A percentile compares a stretch with the other conserved stretches of the same genome.
phyloP scores from a whole-genome alignment of 1,284 basidiomycete species.

The Ceratobasidium sp. region DNA sequence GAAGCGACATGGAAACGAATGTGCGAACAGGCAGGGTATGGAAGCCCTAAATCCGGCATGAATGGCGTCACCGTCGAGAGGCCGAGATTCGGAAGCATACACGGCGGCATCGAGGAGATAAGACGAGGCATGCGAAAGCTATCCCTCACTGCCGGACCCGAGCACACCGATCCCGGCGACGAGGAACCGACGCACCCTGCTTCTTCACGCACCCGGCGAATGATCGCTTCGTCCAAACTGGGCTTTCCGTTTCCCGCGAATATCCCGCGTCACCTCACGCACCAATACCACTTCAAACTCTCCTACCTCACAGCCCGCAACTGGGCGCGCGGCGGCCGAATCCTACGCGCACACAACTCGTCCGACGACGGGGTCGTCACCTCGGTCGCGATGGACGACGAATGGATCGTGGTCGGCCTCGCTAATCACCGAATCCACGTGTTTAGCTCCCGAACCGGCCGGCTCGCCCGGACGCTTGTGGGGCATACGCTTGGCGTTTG shows the following conservation, averaged over 20 bases:
- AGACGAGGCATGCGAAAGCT: conserved; percentile 28
- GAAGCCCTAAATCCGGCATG: conserved; percentile 41
- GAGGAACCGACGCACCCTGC: too few relatives aligned
- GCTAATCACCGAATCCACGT: conserved; percentile 91
- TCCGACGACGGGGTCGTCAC: conserved; percentile 86
- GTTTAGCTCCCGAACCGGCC: conserved; percentile 86
- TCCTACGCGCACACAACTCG: conserved; percentile 81
- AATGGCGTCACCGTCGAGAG: neutral
- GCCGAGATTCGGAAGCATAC: conserved; percentile 21
- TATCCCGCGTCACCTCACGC: conserved; percentile 57
- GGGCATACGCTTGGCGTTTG: conserved; percentile 94
- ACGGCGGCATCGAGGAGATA: conserved; percentile 43
- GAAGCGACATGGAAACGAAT: conserved; percentile 89
- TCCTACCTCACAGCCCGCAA: conserved; percentile 85
- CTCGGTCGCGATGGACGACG: conserved; percentile 85
- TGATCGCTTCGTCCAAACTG: conserved; percentile 35
- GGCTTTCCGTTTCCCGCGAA: conserved; percentile 43
- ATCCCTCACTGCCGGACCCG: conserved; percentile 19
- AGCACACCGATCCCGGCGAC: conserved; percentile 42
- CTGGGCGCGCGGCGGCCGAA: conserved; percentile 85
- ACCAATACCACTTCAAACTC: conserved; percentile 81
- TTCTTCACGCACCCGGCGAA: conserved; percentile 33
- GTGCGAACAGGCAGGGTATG: conserved; percentile 75
- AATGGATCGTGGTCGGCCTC: conserved; percentile 92
- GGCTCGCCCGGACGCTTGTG: conserved; percentile 80